These are phyloP conservation scores for Backusella australiensis DNA, from an alignment of 192 early-diverging fungal genomes.

Conservation along the genomic window DNA sequence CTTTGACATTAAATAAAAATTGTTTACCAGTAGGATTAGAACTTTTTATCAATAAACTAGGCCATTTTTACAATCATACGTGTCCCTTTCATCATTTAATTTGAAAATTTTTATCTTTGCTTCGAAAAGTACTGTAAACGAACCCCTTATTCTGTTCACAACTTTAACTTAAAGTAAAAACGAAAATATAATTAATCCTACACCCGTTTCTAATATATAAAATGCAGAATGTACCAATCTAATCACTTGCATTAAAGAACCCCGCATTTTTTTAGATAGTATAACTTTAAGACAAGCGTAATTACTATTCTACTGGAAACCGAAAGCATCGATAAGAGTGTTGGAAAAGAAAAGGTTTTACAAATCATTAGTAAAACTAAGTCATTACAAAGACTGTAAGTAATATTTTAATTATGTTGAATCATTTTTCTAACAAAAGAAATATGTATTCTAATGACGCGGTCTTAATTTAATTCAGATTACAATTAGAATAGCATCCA, in stretches of 20 bases:
- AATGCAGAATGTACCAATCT: neutral
- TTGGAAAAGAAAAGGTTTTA: neutral
- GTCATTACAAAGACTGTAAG: neutral
- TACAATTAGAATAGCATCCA: neutral
- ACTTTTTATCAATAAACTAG: too few species aligned
- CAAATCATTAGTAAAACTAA: neutral
- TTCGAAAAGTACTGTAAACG: too few species aligned
- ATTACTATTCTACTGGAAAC: too few species aligned
- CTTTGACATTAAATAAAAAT: too few species aligned
- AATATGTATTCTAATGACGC: neutral
- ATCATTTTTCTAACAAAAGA: neutral
- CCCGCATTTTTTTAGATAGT: neutral
- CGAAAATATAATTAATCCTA: neutral
- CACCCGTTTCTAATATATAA: neutral
- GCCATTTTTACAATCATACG: too few species aligned
- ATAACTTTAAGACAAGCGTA: too few species aligned
- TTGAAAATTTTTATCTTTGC: too few species aligned
- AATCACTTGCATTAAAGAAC: neutral
- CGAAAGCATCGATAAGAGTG: neutral
- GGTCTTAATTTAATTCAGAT: neutral
- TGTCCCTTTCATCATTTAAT: too few species aligned
- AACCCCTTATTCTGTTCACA: neutral
- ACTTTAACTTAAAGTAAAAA: neutral
- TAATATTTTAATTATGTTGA: neutral
- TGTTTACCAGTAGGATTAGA: too few species aligned